phyloP scores from a whole-genome alignment of 164 flowering plant genomes.

The Sedum album region DNA sequence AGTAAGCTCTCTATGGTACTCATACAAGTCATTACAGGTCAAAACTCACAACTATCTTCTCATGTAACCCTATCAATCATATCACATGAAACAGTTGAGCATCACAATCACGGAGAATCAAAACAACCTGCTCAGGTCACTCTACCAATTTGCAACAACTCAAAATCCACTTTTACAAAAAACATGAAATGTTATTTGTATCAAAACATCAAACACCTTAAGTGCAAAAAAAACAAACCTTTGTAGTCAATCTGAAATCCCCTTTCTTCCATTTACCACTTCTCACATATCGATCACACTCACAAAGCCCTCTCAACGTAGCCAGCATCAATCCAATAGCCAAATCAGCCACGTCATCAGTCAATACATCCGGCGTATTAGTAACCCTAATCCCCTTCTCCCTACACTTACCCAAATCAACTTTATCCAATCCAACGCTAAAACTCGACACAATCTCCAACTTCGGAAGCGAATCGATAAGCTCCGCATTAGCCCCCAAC shows the following conservation, averaged over 20 bases:
- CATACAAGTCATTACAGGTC: neutral
- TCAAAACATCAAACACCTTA: neutral
- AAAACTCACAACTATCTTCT: neutral
- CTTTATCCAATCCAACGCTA: slow-evolving; percentile 39
- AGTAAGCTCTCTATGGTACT: neutral
- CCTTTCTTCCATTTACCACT: slow-evolving; percentile 38
- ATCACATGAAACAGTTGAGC: neutral
- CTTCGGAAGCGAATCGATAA: slow-evolving; percentile 55
- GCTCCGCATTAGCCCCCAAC: slow-evolving; percentile 43
- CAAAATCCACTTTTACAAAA: neutral
- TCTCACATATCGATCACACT: slow-evolving; percentile 38
- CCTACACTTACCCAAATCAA: slow-evolving; percentile 39
- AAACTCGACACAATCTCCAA: slow-evolving; percentile 57
- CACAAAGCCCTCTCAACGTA: slow-evolving; percentile 27
- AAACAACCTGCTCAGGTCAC: neutral
- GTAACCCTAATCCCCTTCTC: slow-evolving; percentile 38
- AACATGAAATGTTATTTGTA: neutral
- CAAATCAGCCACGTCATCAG: slow-evolving; percentile 45
- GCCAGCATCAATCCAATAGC: slow-evolving; percentile 29
- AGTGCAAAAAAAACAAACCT: neutral
- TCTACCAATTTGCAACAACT: neutral
- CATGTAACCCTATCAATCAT: neutral
- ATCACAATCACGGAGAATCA: slow-evolving; percentile 11
- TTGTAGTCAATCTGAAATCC: neutral
- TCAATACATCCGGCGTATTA: slow-evolving; percentile 30